Percentiles rank a stretch among this genome's conserved stretches.
Conservation (phyloP, 2,329 filamentous ascomycete species). For the Ophiostoma novo-ulmi region DNA sequence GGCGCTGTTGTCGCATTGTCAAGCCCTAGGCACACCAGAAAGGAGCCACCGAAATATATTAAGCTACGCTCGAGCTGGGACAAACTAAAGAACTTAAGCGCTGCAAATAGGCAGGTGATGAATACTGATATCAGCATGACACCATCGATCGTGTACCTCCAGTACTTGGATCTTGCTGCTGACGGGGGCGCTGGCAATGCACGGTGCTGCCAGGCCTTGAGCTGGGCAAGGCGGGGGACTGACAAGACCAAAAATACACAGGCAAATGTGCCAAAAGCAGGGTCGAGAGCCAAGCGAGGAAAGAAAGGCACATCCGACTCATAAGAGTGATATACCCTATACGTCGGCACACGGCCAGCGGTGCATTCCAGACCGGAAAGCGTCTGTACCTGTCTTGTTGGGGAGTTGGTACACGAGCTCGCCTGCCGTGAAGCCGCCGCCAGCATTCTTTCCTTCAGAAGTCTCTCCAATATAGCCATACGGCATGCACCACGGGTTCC, state of each 20-base stretch:
- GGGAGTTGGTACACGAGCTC: not conserved
- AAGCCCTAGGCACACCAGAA: not conserved
- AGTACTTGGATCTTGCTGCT: not conserved
- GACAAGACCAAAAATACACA: not conserved
- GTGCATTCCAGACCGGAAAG: not conserved
- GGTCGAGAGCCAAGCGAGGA: not conserved
- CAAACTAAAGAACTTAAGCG: not conserved
- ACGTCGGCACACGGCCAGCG: not conserved
- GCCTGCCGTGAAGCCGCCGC: not conserved
- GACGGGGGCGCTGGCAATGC: not conserved
- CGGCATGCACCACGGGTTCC: not conserved
- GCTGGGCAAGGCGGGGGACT: not conserved
- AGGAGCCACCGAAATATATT: not conserved
- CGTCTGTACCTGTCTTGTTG: not conserved
- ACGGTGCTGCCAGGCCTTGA: not conserved
- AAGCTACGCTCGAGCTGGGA: not conserved
- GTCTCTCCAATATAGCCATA: not conserved
- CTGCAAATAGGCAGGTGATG: not conserved
- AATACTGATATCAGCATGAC: not conserved
- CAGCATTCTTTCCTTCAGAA: not conserved
- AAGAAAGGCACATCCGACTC: slow-evolving; percentile 1
- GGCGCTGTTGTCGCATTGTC: not conserved
- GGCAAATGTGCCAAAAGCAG: not conserved
- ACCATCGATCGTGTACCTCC: not conserved
- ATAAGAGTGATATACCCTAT: not conserved